Percentiles rank a stretch among this genome's conserved stretches.
phyloP scores from a whole-genome alignment of 805 yeast species.

The Grigorovia jiainica region DNA sequence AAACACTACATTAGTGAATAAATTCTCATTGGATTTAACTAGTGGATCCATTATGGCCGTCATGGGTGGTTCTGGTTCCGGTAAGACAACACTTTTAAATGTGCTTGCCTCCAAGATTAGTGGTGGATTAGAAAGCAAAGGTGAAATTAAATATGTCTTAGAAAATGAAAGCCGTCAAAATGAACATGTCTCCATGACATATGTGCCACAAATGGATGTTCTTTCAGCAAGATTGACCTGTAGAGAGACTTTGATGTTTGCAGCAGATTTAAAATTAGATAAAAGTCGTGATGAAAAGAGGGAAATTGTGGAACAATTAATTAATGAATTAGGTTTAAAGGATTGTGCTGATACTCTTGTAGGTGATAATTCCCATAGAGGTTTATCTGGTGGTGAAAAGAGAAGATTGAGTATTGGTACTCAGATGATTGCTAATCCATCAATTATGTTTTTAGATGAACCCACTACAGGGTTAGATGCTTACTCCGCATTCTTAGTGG shows the following conservation, averaged over 20 bases:
- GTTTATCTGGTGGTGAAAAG: conserved; percentile 79
- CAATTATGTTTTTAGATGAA: conserved; percentile 70
- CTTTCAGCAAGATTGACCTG: conserved; percentile 65
- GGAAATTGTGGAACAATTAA: conserved; percentile 47
- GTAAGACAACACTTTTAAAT: conserved; percentile 73
- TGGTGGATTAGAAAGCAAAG: conserved; percentile 34
- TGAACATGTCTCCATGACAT: conserved; percentile 32
- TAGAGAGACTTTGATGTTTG: conserved; percentile 56
- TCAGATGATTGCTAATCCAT: conserved; percentile 68
- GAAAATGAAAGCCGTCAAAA: conserved; percentile 7
- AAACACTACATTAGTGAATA: conserved; percentile 34
- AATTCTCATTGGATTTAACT: conserved; percentile 50
- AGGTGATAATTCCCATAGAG: conserved; percentile 45
- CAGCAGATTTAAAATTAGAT: conserved; percentile 61
- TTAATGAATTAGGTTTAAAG: conserved; percentile 54
- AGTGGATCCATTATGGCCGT: conserved; percentile 64
- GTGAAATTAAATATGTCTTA: conserved; percentile 30
- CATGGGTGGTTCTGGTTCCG: conserved; percentile 83
- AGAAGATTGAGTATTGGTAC: conserved; percentile 69
- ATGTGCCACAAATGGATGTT: conserved; percentile 68
- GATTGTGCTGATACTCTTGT: conserved; percentile 54
- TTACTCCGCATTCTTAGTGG: conserved; percentile 56
- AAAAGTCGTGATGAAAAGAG: conserved; percentile 36
- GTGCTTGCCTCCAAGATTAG: conserved; percentile 45
- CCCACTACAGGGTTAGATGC: conserved; percentile 87